phyloP scores from a whole-genome alignment of 2,329 filamentous ascomycete genomes.

The Graphium sp. region DNA sequence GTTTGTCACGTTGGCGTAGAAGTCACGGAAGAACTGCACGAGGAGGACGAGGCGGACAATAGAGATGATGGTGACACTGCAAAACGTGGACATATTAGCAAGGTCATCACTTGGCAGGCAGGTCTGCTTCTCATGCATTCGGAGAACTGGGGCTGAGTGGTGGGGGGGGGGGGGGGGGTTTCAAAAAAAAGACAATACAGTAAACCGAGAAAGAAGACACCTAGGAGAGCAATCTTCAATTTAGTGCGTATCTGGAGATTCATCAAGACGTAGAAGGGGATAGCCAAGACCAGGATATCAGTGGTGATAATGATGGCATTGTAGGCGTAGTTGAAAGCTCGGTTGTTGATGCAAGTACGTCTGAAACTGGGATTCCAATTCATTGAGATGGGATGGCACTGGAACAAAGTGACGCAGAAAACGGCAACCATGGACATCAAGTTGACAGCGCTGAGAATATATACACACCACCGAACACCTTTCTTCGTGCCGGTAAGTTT shows the following conservation, averaged over 20 bases:
- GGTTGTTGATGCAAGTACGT: conserved; percentile 13
- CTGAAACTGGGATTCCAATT: conserved; percentile 9
- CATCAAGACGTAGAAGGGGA: conserved; percentile 18
- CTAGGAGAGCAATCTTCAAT: conserved; percentile 15
- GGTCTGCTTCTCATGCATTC: neutral
- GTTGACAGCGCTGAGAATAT: conserved; percentile 14
- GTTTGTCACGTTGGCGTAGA: conserved; percentile 6
- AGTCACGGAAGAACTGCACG: conserved; percentile 9
- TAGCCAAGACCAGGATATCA: conserved; percentile 15
- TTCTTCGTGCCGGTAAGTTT: conserved; percentile 17
- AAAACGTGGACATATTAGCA: conserved; percentile 1
- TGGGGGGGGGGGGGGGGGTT: neutral
- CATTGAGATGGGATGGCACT: conserved; percentile 15
- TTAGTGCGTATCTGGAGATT: conserved; percentile 14
- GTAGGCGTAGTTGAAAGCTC: conserved; percentile 12
- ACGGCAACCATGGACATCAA: conserved; percentile 13
- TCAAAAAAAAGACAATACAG: conserved; percentile 6
- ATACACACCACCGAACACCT: conserved; percentile 13
- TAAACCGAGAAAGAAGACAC: conserved; percentile 15
- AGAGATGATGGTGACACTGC: conserved; percentile 11
- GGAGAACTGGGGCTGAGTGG: no score
- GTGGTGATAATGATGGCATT: conserved; percentile 16
- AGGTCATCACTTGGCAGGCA: neutral
- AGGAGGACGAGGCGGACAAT: conserved; percentile 12
- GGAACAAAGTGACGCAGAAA: conserved; percentile 16